Base-by-base conservation (phyloP, 106 monocot genomes). In the Gastrodia elata region DNA sequence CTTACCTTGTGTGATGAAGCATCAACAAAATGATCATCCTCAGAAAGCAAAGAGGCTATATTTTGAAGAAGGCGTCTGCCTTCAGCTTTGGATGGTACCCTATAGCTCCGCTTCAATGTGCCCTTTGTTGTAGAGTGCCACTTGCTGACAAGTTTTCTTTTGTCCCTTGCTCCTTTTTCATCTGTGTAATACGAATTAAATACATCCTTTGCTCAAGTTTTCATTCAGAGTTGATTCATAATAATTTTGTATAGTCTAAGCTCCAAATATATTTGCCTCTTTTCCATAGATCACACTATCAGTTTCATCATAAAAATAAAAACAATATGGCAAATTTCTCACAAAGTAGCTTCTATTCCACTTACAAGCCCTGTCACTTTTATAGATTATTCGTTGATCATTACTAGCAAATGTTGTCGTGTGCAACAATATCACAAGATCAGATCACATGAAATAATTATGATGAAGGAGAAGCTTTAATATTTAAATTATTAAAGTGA, bases 91-190 rank as follows among this genome's bases (percentile, higher is more conserved):
- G 97, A 93, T 74, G 93, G 93, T 18, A 93, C 86, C 73, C 92
- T 84, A 72, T 91, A 98, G 68, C 81, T 98, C 74, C 97, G 75
- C 79, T 82, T 98, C 16, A 98, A 84, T 3, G 93, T 98, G 39
- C 97, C 97, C 70, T 98, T 98, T 71, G 88, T 88, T 33, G 97
- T 98, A 14, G 91, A 86, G 73, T 93, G 93, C 97, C 97, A 98
- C 68, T 87, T 93, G 43, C 88, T 86, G 8, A 90, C 90, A 64
- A 98, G 78, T 71, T 98, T 98, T 65, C 90, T 84, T 74, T 73
- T 83, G 25, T 83, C 81, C 38, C 27, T 79, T 13, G 88, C 93
- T 70, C 88, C 90, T 74, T 90, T 96, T 27, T 91, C 86, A 70
- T 80, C 89, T 85, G 71, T 2, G 39, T 8, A 68, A 39, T 38